Evolutionary conservation across 768 basidiomycete genomes (phyloP).

Genomic region (Cystofilobasidium bisporidii): DNA sequence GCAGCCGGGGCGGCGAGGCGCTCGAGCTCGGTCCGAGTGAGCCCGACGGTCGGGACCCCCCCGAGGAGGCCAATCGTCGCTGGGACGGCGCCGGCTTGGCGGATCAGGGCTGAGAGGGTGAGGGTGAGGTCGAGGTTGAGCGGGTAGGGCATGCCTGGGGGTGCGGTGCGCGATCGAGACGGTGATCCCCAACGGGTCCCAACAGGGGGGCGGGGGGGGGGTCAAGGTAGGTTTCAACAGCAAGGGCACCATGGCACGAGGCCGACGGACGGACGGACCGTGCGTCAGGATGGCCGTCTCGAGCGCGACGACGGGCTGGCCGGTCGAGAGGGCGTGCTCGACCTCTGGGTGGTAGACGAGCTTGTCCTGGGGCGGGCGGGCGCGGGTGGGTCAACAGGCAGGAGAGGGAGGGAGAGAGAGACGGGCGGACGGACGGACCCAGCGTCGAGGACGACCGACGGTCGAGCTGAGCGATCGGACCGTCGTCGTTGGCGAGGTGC

Average conservation of each 20-base stretch:
- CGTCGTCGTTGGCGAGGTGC: no score
- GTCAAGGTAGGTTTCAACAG: neutral
- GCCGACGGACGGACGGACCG: conserved; percentile 39
- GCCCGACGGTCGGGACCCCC: conserved; percentile 77
- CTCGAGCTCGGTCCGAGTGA: conserved; percentile 52
- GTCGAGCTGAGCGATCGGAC: neutral
- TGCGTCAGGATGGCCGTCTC: conserved; percentile 89
- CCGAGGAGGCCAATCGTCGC: conserved; percentile 79
- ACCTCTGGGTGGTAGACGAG: conserved; percentile 48
- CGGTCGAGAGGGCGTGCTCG: conserved; percentile 58
- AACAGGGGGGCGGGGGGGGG: neutral
- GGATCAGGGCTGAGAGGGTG: conserved; percentile 63
- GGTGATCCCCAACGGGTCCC: conserved; percentile 19
- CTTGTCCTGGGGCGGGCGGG: neutral
- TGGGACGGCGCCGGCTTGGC: conserved; percentile 66
- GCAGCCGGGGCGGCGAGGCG: conserved; percentile 52
- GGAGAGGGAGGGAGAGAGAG: neutral
- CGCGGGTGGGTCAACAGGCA: neutral
- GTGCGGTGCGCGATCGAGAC: neutral
- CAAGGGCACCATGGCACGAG: no score
- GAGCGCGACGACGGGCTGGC: conserved; percentile 70
- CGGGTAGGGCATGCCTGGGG: conserved; percentile 61
- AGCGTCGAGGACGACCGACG: neutral
- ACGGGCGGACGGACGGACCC: neutral
- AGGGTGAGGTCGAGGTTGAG: conserved; percentile 60